Conservation (phyloP, 1,139 yeast species). For the Meyerozyma carpophila region DNA sequence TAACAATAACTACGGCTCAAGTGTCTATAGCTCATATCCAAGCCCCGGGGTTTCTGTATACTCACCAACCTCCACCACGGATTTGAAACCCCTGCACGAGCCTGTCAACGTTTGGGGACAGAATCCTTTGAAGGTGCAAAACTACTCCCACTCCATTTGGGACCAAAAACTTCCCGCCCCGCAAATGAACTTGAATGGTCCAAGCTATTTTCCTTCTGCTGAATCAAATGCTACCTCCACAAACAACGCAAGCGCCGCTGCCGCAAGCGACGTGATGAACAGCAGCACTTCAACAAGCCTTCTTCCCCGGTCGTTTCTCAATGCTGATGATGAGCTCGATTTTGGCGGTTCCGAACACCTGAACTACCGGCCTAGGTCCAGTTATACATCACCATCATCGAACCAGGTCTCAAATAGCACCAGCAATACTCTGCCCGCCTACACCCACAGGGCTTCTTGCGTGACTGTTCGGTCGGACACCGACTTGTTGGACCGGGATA, state of each 20-base stretch:
- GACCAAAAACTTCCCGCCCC: neutral
- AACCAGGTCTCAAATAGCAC: neutral
- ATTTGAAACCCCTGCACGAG: neutral
- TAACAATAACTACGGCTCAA: neutral
- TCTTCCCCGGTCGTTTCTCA: neutral
- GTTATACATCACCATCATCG: neutral
- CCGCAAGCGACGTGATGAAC: neutral
- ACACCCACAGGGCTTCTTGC: neutral
- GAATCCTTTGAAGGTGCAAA: neutral
- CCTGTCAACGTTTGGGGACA: neutral
- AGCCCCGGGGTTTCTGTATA: conserved; percentile 3
- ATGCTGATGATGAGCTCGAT: neutral
- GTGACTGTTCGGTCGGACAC: conserved; percentile 2
- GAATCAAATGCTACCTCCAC: conserved; percentile 5
- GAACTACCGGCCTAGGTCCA: neutral
- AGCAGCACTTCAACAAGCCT: neutral
- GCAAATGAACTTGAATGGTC: conserved; percentile 23
- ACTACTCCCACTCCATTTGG: neutral
- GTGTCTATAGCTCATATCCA: neutral
- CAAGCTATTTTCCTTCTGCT: conserved; percentile 22
- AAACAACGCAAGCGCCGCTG: neutral
- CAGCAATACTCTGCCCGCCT: neutral
- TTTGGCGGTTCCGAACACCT: neutral
- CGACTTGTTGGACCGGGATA: conserved; percentile 14
- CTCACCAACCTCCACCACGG: conserved; percentile 2